Base-by-base conservation (phyloP, 2,329 filamentous ascomycete genomes). In the Penicillium sp. region DNA sequence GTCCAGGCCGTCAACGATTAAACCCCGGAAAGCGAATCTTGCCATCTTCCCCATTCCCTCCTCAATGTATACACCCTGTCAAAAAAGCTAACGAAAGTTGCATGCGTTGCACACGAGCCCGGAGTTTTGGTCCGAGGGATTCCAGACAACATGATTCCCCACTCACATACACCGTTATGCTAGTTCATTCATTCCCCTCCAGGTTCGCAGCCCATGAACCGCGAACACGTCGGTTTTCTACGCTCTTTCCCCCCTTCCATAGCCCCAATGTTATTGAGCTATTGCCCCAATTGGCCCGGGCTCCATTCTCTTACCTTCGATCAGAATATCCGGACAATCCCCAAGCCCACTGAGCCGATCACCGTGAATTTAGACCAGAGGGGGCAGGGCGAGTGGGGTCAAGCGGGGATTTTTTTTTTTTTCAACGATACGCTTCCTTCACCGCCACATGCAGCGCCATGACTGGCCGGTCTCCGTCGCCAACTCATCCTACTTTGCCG, bases 401-500 rank as follows among this genome's bases (percentile, higher is more conserved):
- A 55, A 54, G 57, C 55, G 58, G 64, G 63, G 63, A 57, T 53
- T 58, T 54, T 54, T 60, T 54, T 54, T 60, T 51, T 47, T 49
- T 46, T 54, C 52, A 56, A 56, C 29, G 35, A 46, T 63, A 52
- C 45, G 44, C 54, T 59, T 63, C 50, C 62, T 60, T 64, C 65
- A 67, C 65, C 65, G 65, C 65, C 65, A 67, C 64, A 67, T 67
- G 65, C 62, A 65, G 56, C 64, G 52, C 52, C 54, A 58, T 66
- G 62, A 65, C 58, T 66, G 64, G 63, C 60, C 54, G 52, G 52
- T 58, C 47, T 56, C 44, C 52, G 37, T 59, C 48, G 64, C 60
- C 65, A 67, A 65, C 65, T 67, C 65, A 65, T 53, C 45, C 42
- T 60, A 49, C 56, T 58, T 64, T 62, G 46, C 59, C 59, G n/a